Base-by-base conservation (phyloP, 371 early-diverging fungal genomes). In the Mucor indicus region DNA sequence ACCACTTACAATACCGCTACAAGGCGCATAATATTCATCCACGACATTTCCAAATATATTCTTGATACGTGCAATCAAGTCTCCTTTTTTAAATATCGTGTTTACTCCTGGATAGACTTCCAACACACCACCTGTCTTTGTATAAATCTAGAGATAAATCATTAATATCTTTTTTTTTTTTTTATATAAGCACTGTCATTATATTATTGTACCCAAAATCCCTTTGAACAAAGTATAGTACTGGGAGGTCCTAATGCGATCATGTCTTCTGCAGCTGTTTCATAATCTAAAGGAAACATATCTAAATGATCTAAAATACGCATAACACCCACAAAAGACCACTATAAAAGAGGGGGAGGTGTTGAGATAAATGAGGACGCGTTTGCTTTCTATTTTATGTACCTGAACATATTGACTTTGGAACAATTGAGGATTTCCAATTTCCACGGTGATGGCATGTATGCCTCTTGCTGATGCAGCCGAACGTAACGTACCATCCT, bases 21-120 rank as follows among this genome's bases (percentile, higher is more conserved):
- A 86, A 0, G 96, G 92, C 17, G 92, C 84, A 71, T 77, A 89
- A 51, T 93, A 91, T 51, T 88, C 89, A 30, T 92, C 92, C 20
- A 89, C 87, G n/a, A 93, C 80, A 48, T 89, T 85, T 20, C 95
- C 95, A 71, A 95, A 95, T 30, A 95, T 91, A 48, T 91, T 91
- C 57, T 92, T 89, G 52, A 95, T 79, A 6, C 90, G 78, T 1
- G 96, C 96, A 72, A 95, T 92, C 25, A 91, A 51, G 39, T 90
- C 91, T 31, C 91, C 92, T 49, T 92, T 91, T 30, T 80, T 77
- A 17, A 95, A 84, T 55, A 91, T 86, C 0, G 90, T 88, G 62
- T 91, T 93, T 19, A 94, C 89, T 41, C 80, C 83, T 0, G 95
- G 96, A 39, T 89, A 82, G 2, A 95, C 95, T 50, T 85, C 86